Conservation (phyloP, 345 rosid species). For the Arabis hirsuta region DNA sequence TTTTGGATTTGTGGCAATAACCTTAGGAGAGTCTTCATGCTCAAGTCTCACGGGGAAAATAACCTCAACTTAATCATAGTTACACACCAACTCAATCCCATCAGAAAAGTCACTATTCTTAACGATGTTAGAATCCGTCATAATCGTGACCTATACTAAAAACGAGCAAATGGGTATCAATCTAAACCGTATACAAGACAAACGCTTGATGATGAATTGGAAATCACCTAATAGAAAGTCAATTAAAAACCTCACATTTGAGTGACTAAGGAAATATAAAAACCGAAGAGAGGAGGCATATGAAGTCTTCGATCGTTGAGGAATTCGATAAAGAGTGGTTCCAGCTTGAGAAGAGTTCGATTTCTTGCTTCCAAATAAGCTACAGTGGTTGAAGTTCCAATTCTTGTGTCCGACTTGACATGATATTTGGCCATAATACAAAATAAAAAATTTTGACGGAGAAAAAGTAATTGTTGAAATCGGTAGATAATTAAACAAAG, state of each 20-base stretch:
- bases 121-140: slow-evolving; percentile 54
- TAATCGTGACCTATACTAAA: slow-evolving; percentile 33
- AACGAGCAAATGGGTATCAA: neutral
- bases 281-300: neutral
- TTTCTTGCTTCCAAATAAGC: too few species aligned
- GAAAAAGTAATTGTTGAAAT: slow-evolving; percentile 37
- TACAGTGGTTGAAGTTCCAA: too few species aligned
- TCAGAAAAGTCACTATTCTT: slow-evolving; percentile 73
- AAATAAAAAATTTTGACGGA: neutral
- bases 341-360: too few species aligned
- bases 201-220: slow-evolving; percentile 4
- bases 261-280: neutral
- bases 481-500: slow-evolving; percentile 53
- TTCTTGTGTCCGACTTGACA: too few species aligned
- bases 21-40: too few species aligned
- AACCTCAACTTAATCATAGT: too few species aligned
- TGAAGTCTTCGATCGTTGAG: too few species aligned
- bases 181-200: neutral
- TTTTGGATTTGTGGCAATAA: too few species aligned
- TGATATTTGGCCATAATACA: too few species aligned
- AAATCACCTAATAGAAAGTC: neutral
- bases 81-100: slow-evolving; percentile 47
- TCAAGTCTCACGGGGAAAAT: too few species aligned
- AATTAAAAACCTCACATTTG: slow-evolving; percentile 35
- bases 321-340: too few species aligned